Percentiles rank a stretch among this genome's conserved stretches.
These are phyloP conservation scores for Oryza officinalis DNA, from an alignment of 176 grass and related monocot species.

Conservation along the genomic window DNA sequence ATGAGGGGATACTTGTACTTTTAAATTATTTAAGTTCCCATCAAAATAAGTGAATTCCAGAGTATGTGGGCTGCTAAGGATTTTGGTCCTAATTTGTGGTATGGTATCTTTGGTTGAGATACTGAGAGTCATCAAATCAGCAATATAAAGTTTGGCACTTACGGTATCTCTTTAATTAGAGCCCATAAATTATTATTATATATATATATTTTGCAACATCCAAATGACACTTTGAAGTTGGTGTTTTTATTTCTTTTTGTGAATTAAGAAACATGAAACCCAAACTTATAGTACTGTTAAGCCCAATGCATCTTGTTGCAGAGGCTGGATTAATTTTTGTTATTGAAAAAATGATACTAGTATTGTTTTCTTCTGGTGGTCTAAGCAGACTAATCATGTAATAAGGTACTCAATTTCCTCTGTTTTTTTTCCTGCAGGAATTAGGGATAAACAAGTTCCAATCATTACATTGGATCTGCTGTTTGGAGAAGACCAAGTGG, in stretches of 20 bases:
- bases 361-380: not conserved
- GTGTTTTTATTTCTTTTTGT: not conserved
- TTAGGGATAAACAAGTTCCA: too few relatives aligned
- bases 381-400: not conserved
- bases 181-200: not conserved
- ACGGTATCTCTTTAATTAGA: not conserved
- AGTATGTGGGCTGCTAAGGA: not conserved
- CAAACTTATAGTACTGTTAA: not conserved
- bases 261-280: not conserved
- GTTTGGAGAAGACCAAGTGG: too few relatives aligned
- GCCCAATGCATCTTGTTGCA: not conserved
- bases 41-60: not conserved
- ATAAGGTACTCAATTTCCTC: not conserved
- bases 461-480: not conserved
- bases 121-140: not conserved
- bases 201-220: not conserved
- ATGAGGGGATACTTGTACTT: not conserved
- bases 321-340: not conserved
- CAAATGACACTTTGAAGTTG: not conserved
- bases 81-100: not conserved
- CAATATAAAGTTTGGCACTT: too few relatives aligned
- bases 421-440: not conserved
- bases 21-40: not conserved
- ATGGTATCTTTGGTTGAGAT: not conserved
- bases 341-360: not conserved